Evolutionary conservation across 2,329 filamentous ascomycete genomes (phyloP).

Genomic region (Colletotrichum plurivorum): DNA sequence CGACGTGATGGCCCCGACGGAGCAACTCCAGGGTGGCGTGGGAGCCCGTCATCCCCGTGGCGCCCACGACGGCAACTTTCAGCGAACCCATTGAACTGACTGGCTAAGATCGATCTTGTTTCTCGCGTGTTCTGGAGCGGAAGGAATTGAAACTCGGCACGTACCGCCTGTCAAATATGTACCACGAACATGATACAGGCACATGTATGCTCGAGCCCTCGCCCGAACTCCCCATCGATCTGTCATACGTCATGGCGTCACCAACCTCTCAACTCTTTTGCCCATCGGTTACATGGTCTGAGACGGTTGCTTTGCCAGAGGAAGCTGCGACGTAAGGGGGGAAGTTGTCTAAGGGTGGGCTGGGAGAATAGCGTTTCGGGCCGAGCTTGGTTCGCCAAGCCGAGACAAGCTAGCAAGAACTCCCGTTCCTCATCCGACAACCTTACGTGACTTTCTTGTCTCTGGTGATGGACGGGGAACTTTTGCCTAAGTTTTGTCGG

Average conservation of each 20-base stretch:
- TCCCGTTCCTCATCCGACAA: constrained; percentile 26
- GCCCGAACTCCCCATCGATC: constrained; percentile 20
- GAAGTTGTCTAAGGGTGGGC: neutral
- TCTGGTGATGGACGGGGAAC: neutral
- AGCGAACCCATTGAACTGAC: neutral
- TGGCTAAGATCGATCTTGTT: neutral
- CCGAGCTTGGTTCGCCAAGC: constrained; percentile 14
- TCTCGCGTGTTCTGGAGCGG: neutral
- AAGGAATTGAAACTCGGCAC: neutral
- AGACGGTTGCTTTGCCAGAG: neutral
- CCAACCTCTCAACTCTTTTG: neutral
- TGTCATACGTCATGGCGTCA: constrained; percentile 23
- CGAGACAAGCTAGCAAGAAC: constrained; percentile 24
- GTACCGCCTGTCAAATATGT: neutral
- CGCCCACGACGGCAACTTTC: constrained; percentile 14
- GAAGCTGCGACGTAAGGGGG: neutral
- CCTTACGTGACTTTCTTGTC: neutral
- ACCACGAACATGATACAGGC: neutral
- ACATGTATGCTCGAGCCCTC: constrained; percentile 15
- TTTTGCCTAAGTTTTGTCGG: neutral
- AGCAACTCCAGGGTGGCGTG: constrained; percentile 21
- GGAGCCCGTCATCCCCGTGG: constrained; percentile 23
- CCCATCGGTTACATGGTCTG: neutral
- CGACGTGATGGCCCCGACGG: constrained; percentile 7
- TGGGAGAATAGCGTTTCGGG: constrained; percentile 20